These are phyloP conservation scores for Niebla homalea DNA, from an alignment of 495 filamentous ascomycete genomes.

Conservation along the genomic window DNA sequence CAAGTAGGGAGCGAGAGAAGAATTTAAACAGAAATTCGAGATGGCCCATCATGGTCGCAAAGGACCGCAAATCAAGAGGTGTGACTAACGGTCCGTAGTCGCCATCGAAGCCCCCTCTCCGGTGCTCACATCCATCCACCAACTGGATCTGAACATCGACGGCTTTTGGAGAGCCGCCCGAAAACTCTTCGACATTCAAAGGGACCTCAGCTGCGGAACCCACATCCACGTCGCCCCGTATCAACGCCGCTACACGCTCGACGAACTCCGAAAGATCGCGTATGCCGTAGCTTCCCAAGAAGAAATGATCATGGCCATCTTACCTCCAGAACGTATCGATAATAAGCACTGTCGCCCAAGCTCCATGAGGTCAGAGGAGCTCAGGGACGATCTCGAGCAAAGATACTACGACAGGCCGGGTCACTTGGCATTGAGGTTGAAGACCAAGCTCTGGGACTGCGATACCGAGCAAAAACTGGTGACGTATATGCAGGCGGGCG, in stretches of 20 bases:
- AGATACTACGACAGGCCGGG: neutral
- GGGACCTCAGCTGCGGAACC: neutral
- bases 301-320: neutral
- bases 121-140: no score
- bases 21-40: no score
- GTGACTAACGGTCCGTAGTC: no score
- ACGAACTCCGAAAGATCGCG: neutral
- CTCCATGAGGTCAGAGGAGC: neutral
- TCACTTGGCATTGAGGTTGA: neutral
- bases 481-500: neutral
- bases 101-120: no score
- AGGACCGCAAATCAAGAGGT: no score
- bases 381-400: neutral
- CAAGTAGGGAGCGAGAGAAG: no score
- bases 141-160: no score
- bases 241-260: neutral
- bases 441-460: neutral
- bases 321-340: neutral
- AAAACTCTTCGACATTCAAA: neutral
- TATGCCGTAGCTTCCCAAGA: neutral
- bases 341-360: neutral
- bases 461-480: neutral
- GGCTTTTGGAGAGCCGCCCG: neutral
- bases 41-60: no score
- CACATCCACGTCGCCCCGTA: neutral